phyloP scores from a whole-genome alignment of 257 asterid species.

The Plectranthus barbatus region DNA sequence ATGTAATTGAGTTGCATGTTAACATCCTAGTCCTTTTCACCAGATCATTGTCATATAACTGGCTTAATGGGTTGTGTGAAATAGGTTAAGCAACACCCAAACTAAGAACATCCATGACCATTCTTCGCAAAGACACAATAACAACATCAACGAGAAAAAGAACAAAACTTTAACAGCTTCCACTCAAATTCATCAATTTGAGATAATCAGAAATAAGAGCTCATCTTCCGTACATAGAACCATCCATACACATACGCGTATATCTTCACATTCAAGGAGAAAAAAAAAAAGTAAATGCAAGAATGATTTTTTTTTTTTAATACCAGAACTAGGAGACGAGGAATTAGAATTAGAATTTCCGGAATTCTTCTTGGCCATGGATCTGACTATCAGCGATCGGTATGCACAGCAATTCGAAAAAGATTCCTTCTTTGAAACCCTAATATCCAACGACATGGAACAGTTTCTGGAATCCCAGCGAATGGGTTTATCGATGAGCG shows the following conservation, averaged over 20 bases:
- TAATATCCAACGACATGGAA: slow-evolving; percentile 24
- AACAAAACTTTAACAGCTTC: background rate
- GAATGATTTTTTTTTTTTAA: too few relatives aligned
- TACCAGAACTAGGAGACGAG: slow-evolving; percentile 44
- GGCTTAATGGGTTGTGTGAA: background rate
- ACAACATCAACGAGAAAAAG: background rate
- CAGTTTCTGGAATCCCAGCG: slow-evolving; percentile 34
- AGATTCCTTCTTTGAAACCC: slow-evolving; percentile 23
- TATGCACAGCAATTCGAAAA: slow-evolving; percentile 17
- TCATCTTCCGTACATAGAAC: background rate
- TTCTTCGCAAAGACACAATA: background rate
- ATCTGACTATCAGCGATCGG: slow-evolving; percentile 45
- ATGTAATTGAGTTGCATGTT: background rate
- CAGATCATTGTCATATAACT: background rate
- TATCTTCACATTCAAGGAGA: background rate
- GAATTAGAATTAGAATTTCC: slow-evolving; percentile 49
- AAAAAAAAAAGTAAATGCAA: too few relatives aligned
- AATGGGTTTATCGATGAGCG: slow-evolving; percentile 45
- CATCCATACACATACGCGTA: background rate
- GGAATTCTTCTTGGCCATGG: slow-evolving; percentile 55
- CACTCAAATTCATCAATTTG: background rate
- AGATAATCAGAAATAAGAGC: background rate
- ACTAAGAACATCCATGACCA: background rate
- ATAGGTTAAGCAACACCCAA: background rate
- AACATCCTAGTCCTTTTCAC: background rate